These are phyloP conservation scores for Umbelopsis ramanniana DNA, from an alignment of 192 early-diverging fungal species.

Conservation along the genomic window DNA sequence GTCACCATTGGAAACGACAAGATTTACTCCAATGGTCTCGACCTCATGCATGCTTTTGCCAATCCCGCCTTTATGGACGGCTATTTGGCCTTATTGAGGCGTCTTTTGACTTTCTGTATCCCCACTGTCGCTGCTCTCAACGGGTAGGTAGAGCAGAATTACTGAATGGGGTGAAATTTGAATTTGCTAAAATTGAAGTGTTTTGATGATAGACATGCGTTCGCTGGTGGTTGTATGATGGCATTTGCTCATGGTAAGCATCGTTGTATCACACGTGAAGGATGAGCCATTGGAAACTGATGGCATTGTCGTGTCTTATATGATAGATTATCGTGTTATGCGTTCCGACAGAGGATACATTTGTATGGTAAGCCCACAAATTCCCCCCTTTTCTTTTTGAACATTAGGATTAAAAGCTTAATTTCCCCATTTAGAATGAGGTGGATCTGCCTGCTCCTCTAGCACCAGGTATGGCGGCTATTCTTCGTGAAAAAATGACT, in stretches of 20 bases:
- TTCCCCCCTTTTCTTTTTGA: too few species aligned
- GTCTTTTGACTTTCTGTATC: constrained; percentile 65
- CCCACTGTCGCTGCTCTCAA: constrained; percentile 73
- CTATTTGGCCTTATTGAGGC: constrained; percentile 61
- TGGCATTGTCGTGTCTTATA: neutral
- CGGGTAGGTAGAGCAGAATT: neutral
- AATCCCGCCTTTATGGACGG: constrained; percentile 52
- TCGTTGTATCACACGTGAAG: neutral
- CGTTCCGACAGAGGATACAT: constrained; percentile 73
- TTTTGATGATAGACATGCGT: constrained; percentile 56
- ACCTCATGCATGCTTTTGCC: constrained; percentile 47
- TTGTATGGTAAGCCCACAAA: constrained; percentile 56
- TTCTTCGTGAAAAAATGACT: constrained; percentile 66
- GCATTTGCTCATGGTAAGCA: constrained; percentile 54
- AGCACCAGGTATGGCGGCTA: constrained; percentile 69
- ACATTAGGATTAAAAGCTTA: neutral
- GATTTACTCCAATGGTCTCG: constrained; percentile 77
- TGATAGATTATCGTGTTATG: constrained; percentile 74
- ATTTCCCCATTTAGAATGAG: constrained; percentile 58
- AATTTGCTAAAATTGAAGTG: neutral
- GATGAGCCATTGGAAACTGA: neutral
- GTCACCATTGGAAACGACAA: constrained; percentile 67
- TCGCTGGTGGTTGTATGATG: constrained; percentile 78
- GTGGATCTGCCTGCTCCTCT: constrained; percentile 72
- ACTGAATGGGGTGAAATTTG: too few species aligned